Conservation (phyloP, 768 basidiomycete species). For the Coprinopsis strossmayeri region DNA sequence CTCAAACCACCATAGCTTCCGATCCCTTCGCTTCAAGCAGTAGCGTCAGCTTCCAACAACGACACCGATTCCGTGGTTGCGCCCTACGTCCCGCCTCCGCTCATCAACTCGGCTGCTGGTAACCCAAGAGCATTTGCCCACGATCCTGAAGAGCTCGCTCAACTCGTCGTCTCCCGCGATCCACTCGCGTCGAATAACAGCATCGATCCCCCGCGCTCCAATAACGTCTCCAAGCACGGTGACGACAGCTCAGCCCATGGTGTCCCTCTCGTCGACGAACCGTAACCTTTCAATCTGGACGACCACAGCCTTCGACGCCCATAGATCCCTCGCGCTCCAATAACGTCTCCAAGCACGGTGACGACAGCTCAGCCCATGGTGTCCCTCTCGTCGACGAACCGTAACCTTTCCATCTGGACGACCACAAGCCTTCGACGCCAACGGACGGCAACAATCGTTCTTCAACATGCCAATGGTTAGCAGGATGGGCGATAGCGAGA, state of each 20-base stretch:
- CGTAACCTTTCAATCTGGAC: too few relatives aligned
- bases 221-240: neutral
- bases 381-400: neutral
- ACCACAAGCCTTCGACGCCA: too few relatives aligned
- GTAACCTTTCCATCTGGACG: too few relatives aligned
- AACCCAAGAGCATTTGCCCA: constrained; percentile 49
- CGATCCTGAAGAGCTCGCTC: constrained; percentile 39
- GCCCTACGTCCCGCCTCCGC: constrained; percentile 32
- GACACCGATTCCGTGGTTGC: too few relatives aligned
- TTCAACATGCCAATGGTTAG: constrained; percentile 21
- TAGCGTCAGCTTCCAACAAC: too few relatives aligned
- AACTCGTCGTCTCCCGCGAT: constrained; percentile 22
- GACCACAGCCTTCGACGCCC: too few relatives aligned
- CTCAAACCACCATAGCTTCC: constrained; percentile 20
- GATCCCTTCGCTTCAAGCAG: constrained; percentile 21
- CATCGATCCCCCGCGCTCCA: neutral
- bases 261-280: neutral
- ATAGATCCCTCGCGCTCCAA: neutral
- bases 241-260: neutral
- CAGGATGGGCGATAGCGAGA: constrained; percentile 19
- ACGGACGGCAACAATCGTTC: constrained; percentile 15
- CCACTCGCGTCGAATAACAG: constrained; percentile 16
- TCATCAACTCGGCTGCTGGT: constrained; percentile 31
- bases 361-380: neutral
- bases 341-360: neutral